phyloP scores from a whole-genome alignment of 805 yeast species.

The Priceomyces haplophilus region DNA sequence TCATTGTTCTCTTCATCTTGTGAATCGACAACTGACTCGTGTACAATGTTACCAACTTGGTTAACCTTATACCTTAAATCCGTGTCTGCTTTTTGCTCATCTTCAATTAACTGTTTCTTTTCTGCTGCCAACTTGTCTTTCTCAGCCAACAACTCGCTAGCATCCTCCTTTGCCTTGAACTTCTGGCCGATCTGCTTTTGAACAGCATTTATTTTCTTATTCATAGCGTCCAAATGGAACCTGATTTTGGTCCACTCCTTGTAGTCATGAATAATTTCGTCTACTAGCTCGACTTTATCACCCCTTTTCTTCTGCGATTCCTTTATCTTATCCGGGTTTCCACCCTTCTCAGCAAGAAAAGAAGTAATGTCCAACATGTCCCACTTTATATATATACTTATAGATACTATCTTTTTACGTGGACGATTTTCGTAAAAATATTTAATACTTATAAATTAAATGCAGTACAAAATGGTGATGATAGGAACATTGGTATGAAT shows the following conservation, averaged over 20 bases:
- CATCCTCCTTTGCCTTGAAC: conserved; percentile 94
- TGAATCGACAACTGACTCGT: conserved; percentile 84
- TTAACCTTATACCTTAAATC: conserved; percentile 77
- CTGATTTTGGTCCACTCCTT: conserved; percentile 81
- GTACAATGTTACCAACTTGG: conserved; percentile 91
- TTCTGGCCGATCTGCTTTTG: conserved; percentile 93
- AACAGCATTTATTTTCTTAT: conserved; percentile 82
- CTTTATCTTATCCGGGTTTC: conserved; percentile 85
- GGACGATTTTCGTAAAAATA: conserved; percentile 1
- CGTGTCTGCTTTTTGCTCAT: conserved; percentile 78
- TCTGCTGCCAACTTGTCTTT: conserved; percentile 72
- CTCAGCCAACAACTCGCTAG: conserved; percentile 73
- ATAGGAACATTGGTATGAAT: background rate
- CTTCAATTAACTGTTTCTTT: conserved; percentile 62
- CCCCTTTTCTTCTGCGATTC: conserved; percentile 93
- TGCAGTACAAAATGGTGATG: background rate
- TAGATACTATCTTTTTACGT: background rate
- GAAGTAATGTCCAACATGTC: conserved; percentile 89
- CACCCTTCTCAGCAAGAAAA: conserved; percentile 95
- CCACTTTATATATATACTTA: background rate
- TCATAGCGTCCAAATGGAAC: conserved; percentile 84
- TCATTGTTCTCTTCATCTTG: conserved; percentile 89
- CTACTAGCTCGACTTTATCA: conserved; percentile 90
- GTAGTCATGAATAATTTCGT: conserved; percentile 89
- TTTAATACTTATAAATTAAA: background rate